phyloP scores from a whole-genome alignment of 106 monocot species.

The Agapanthus africanus region DNA sequence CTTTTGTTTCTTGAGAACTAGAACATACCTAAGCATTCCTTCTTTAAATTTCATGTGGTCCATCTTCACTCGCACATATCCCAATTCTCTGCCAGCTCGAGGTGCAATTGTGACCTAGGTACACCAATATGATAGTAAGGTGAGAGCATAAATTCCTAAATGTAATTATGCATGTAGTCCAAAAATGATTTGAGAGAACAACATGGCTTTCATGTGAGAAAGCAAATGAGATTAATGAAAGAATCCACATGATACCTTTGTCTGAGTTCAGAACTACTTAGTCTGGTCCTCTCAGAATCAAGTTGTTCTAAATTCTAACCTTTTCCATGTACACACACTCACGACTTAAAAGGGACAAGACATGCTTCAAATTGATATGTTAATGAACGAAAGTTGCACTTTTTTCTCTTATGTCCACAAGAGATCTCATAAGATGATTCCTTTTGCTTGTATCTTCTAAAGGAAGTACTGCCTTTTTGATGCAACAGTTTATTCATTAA shows the following conservation, averaged over 20 bases:
- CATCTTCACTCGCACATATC: conserved; percentile 84
- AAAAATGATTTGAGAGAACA: not conserved
- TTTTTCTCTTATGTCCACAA: too few relatives aligned
- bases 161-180: not conserved
- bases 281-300: not conserved
- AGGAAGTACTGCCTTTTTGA: too few relatives aligned
- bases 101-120: conserved; percentile 71
- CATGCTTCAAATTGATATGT: too few relatives aligned
- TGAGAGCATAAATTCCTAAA: not conserved
- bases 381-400: too few relatives aligned
- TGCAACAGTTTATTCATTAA: not conserved
- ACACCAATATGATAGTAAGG: not conserved
- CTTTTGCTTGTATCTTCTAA: too few relatives aligned
- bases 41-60: conserved; percentile 72
- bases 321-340: not conserved
- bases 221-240: conserved; percentile 1
- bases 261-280: too few relatives aligned
- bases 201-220: conserved; percentile 1
- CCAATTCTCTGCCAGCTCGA: conserved; percentile 89
- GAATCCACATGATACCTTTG: not conserved
- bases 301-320: not conserved
- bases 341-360: not conserved
- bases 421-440: too few relatives aligned
- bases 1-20: not conserved
- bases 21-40: conserved; percentile 75